These are phyloP conservation scores for Fusarium nanum DNA, from an alignment of 2,329 filamentous ascomycete species.

Conservation along the genomic window DNA sequence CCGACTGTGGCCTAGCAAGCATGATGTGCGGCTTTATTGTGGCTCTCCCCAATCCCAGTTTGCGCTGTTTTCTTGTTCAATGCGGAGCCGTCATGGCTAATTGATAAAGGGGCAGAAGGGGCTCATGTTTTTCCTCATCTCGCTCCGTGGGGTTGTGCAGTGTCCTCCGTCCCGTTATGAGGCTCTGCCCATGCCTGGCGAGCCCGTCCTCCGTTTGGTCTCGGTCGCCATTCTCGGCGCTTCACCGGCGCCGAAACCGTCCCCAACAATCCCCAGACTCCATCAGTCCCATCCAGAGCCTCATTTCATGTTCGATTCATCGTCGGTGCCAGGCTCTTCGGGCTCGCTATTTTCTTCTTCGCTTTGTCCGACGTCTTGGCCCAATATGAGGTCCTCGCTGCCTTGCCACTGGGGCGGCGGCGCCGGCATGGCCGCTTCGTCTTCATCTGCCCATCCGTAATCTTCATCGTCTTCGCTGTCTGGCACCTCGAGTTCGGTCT, in stretches of 20 bases:
- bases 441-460: conserved; percentile 77
- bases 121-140: conserved; percentile 29
- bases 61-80: conserved; percentile 39
- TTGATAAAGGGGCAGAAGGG: conserved; percentile 42
- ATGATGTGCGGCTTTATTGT: conserved; percentile 41
- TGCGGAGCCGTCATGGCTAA: conserved; percentile 35
- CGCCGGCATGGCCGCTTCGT: conserved; percentile 69
- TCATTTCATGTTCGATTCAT: conserved; percentile 40
- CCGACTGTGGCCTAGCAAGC: conserved; percentile 45
- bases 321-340: conserved; percentile 37
- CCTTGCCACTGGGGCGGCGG: conserved; percentile 76
- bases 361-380: conserved; percentile 57
- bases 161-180: conserved; percentile 20
- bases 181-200: conserved; percentile 34
- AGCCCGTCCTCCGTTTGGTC: conserved; percentile 27
- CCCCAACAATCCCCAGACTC: conserved; percentile 37
- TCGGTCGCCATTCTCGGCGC: conserved; percentile 46
- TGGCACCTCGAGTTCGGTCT: conserved; percentile 69
- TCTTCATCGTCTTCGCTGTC: conserved; percentile 76
- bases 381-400: conserved; percentile 71
- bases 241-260: conserved; percentile 48
- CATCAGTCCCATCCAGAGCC: conserved; percentile 34
- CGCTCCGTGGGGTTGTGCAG: conserved; percentile 27
- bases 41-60: conserved; percentile 34
- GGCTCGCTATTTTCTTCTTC: conserved; percentile 49